Percentiles rank a stretch among this genome's conserved stretches.
These are phyloP conservation scores for Nicotiana noctiflora DNA, from an alignment of 257 asterid species.

Conservation along the genomic window DNA sequence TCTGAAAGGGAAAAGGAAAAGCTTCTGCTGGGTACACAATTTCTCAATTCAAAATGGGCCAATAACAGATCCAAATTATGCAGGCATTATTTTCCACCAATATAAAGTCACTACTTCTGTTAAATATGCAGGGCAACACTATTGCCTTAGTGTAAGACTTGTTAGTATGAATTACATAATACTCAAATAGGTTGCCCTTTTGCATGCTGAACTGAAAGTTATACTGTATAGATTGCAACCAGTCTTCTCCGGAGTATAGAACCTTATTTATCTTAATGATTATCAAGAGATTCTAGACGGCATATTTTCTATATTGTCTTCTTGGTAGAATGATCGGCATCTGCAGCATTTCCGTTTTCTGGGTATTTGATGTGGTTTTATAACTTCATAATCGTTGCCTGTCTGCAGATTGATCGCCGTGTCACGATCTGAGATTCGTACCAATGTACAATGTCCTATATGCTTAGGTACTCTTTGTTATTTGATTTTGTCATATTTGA, in stretches of 20 bases:
- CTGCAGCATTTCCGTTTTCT: not conserved
- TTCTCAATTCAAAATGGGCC: conserved; percentile 1
- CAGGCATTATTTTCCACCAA: not conserved
- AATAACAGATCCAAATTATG: not conserved
- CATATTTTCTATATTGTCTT: not conserved
- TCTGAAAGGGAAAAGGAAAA: conserved; percentile 3
- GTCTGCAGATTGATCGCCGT: conserved; percentile 29
- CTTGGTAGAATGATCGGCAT: not conserved
- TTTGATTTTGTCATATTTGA: not conserved
- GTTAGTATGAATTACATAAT: not conserved
- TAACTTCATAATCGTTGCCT: not conserved
- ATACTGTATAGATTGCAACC: not conserved
- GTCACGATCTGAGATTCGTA: conserved; percentile 28
- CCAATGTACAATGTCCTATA: conserved; percentile 40
- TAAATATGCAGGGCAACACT: not conserved
- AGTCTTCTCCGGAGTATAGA: not conserved
- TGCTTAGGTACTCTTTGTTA: conserved; percentile 34
- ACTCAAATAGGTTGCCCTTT: not conserved
- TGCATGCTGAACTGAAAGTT: conserved; percentile 3
- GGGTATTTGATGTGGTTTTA: not conserved
- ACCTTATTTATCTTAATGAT: not conserved
- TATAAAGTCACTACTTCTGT: not conserved
- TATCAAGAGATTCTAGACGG: not conserved
- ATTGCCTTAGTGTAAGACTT: not conserved
- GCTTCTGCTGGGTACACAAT: not conserved